These are phyloP conservation scores for Darksidea phi DNA, from an alignment of 495 filamentous ascomycete species.

Conservation along the genomic window DNA sequence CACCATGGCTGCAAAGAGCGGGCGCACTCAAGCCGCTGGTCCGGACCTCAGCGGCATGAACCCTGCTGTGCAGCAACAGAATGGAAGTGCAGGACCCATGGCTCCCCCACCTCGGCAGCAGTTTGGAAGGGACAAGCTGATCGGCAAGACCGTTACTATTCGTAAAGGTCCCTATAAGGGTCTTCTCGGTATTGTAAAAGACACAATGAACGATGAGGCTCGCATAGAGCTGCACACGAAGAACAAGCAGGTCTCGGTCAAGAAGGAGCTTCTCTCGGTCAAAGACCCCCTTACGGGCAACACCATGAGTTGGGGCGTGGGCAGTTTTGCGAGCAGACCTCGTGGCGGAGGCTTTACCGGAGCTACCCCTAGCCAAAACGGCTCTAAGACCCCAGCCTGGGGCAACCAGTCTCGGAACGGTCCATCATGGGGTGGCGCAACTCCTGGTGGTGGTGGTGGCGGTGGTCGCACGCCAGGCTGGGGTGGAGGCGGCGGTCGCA, in stretches of 20 bases:
- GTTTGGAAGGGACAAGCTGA: conserved; percentile 77
- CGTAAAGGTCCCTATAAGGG: conserved; percentile 85
- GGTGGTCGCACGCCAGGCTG: conserved; percentile 70
- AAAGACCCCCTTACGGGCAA: conserved; percentile 79
- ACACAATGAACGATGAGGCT: conserved; percentile 78
- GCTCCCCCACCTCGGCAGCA: conserved; percentile 73
- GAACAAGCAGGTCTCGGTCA: conserved; percentile 78
- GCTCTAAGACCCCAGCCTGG: conserved; percentile 64
- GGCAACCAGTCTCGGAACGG: conserved; percentile 9
- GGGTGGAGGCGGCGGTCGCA: conserved; percentile 50
- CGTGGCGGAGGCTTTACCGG: conserved; percentile 48
- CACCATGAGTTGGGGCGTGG: conserved; percentile 64
- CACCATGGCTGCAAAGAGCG: conserved; percentile 89
- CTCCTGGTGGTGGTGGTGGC: neutral
- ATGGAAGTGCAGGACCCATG: conserved; percentile 46
- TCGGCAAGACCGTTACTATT: conserved; percentile 88
- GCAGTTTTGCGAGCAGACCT: conserved; percentile 51
- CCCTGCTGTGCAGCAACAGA: conserved; percentile 72
- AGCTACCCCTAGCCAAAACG: conserved; percentile 45
- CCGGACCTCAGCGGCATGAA: conserved; percentile 92
- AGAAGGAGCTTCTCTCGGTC: conserved; percentile 71
- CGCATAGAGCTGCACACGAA: conserved; percentile 91
- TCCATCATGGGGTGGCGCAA: conserved; percentile 46
- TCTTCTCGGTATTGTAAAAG: conserved; percentile 89
- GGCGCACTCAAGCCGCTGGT: conserved; percentile 55